These are phyloP conservation scores for Corniculantispora saksenae DNA, from an alignment of 2,329 filamentous ascomycete species.

Conservation along the genomic window DNA sequence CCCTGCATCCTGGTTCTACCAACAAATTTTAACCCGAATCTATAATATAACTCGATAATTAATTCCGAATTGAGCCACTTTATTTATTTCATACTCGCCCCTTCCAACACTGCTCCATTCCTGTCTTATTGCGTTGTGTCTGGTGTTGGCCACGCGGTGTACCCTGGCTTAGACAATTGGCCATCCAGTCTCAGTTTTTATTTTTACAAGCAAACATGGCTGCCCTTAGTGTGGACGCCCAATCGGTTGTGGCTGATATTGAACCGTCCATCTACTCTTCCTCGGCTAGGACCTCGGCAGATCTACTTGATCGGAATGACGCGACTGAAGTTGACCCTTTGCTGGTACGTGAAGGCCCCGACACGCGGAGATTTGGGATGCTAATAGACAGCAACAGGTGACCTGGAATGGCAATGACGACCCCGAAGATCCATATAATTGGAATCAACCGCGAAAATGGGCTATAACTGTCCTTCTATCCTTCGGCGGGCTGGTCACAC, in stretches of 20 bases:
- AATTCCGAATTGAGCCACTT: too few relatives aligned
- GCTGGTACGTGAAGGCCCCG: too few relatives aligned
- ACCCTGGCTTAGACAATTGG: too few relatives aligned
- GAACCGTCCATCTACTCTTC: not conserved
- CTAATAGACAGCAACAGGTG: not conserved
- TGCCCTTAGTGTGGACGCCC: not conserved
- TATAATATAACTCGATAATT: not conserved
- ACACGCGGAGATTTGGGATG: too few relatives aligned
- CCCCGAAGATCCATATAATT: slow-evolving; percentile 16
- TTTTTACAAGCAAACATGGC: not conserved
- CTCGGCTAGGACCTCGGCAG: not conserved
- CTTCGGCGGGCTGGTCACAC: slow-evolving; percentile 35
- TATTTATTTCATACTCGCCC: too few relatives aligned
- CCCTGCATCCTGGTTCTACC: not conserved
- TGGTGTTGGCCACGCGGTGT: too few relatives aligned
- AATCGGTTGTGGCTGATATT: not conserved
- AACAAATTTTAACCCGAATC: not conserved
- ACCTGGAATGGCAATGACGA: slow-evolving; percentile 57
- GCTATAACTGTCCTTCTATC: slow-evolving; percentile 34
- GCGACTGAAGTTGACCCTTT: not conserved
- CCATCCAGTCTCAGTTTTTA: too few relatives aligned
- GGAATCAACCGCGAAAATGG: slow-evolving; percentile 22
- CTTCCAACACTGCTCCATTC: too few relatives aligned
- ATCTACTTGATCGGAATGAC: not conserved
- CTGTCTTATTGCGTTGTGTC: too few relatives aligned